Evolutionary conservation across 1,284 basidiomycete genomes (phyloP).

Genomic region (Rhodotorula sp.): DNA sequence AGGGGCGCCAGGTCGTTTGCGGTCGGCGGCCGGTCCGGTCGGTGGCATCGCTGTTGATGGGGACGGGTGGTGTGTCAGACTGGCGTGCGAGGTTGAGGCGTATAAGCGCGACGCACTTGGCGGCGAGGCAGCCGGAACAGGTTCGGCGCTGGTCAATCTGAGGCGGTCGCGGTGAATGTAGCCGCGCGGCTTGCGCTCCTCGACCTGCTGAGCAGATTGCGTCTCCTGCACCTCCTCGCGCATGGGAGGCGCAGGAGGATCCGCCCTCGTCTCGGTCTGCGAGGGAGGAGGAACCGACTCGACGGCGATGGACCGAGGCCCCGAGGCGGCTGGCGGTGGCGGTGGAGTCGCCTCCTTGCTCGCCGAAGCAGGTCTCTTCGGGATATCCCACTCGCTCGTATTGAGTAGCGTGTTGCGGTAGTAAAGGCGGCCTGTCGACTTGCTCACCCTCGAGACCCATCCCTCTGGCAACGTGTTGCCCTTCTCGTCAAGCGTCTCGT

Average conservation of each 20-base stretch:
- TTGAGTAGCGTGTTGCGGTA: constrained; percentile 31
- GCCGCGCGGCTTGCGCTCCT: constrained; percentile 4
- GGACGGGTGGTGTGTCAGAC: not conserved
- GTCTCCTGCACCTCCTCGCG: not conserved
- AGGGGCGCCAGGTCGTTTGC: no score
- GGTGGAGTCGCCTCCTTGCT: not conserved
- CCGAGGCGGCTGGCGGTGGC: not conserved
- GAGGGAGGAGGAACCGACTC: not conserved
- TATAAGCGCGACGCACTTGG: not conserved
- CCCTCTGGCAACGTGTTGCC: constrained; percentile 26
- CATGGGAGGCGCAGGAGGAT: not conserved
- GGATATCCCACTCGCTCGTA: constrained; percentile 32
- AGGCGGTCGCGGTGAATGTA: constrained; percentile 22
- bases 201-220: constrained; percentile 1
- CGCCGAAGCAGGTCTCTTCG: constrained; percentile 10
- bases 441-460: constrained; percentile 32
- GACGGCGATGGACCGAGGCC: not conserved
- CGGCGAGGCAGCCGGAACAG: not conserved
- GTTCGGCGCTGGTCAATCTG: not conserved
- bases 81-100: fast-evolving
- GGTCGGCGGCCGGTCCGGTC: not conserved
- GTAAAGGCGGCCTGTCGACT: constrained; percentile 29
- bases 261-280: not conserved
- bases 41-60: not conserved
- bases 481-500: constrained; percentile 21